Conservation (phyloP, 2,329 filamentous ascomycete genomes). For the Talaromyces rugulosus region DNA sequence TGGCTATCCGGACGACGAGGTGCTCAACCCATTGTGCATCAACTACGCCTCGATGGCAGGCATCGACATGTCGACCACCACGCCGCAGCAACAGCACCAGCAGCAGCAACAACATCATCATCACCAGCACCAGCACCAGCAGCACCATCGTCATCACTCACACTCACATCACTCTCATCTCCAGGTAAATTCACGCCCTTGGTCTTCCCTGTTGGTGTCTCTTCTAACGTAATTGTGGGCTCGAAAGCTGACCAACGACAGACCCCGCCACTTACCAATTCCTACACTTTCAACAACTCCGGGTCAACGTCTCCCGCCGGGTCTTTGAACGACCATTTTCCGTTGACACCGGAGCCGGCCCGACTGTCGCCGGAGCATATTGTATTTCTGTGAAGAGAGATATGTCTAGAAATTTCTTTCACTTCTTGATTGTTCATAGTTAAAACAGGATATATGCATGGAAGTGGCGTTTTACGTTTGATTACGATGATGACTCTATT, state of each 20-base stretch:
- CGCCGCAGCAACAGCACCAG: constrained; percentile 11
- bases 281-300: constrained; percentile 37
- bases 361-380: constrained; percentile 34
- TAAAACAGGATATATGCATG: not conserved
- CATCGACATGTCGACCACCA: constrained; percentile 46
- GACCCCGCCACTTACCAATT: constrained; percentile 35
- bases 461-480: not conserved
- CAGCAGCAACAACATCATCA: constrained; percentile 20
- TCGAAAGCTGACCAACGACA: constrained; percentile 21
- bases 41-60: constrained; percentile 58
- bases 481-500: not conserved
- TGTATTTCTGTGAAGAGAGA: not conserved
- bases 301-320: constrained; percentile 39
- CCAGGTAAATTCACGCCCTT: constrained; percentile 41
- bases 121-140: too few species aligned
- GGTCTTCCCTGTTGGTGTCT: not conserved
- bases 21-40: constrained; percentile 57
- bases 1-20: constrained; percentile 50
- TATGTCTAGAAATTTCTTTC: not conserved
- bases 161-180: constrained; percentile 31
- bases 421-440: not conserved
- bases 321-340: constrained; percentile 32
- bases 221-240: constrained; percentile 4
- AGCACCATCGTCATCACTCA: not conserved
- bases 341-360: constrained; percentile 39